A percentile compares a stretch with the other conserved stretches of the same genome.
Evolutionary conservation across 228 moss, liverwort and hornwort species (phyloP).

Genomic region (Sphagnum magellanicum): DNA sequence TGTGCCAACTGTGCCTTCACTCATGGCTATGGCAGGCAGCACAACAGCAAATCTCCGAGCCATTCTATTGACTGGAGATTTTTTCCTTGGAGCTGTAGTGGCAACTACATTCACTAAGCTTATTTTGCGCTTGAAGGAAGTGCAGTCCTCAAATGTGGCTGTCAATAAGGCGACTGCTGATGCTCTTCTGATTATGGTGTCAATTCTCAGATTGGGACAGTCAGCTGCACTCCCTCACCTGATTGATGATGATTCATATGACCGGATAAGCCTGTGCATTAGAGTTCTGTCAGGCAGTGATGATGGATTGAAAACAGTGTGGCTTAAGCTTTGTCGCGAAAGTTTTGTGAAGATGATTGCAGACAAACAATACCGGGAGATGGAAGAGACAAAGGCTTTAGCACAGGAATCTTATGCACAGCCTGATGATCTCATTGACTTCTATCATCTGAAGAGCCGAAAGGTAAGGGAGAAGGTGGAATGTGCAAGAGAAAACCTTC

Average conservation of each 20-base stretch:
- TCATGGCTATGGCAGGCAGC: conserved; percentile 33
- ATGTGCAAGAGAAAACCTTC: not conserved
- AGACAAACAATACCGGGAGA: conserved; percentile 78
- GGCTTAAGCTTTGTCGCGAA: conserved; percentile 84
- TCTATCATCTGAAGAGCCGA: conserved; percentile 92
- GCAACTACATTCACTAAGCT: conserved; percentile 83
- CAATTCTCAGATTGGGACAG: conserved; percentile 83
- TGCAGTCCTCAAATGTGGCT: conserved; percentile 31
- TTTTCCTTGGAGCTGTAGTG: conserved; percentile 90
- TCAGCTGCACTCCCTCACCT: conserved; percentile 79
- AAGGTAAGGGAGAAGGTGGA: conserved; percentile 40
- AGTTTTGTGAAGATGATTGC: conserved; percentile 94
- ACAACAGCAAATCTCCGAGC: conserved; percentile 68
- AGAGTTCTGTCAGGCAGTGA: conserved; percentile 68
- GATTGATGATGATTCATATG: conserved; percentile 89
- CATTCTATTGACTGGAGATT: conserved; percentile 82
- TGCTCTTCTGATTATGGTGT: conserved; percentile 76
- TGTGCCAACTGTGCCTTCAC: conserved; percentile 29
- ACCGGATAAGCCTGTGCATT: conserved; percentile 81
- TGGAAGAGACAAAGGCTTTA: conserved; percentile 90
- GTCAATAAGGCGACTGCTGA: conserved; percentile 82
- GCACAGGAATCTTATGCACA: conserved; percentile 84
- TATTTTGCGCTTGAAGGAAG: conserved; percentile 70
- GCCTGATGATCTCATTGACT: conserved; percentile 95
- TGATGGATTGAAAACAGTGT: conserved; percentile 70